A percentile compares a stretch with the other conserved stretches of the same genome.
Conservation (phyloP, 2,329 filamentous ascomycete species). For the Fusarium succisae region DNA sequence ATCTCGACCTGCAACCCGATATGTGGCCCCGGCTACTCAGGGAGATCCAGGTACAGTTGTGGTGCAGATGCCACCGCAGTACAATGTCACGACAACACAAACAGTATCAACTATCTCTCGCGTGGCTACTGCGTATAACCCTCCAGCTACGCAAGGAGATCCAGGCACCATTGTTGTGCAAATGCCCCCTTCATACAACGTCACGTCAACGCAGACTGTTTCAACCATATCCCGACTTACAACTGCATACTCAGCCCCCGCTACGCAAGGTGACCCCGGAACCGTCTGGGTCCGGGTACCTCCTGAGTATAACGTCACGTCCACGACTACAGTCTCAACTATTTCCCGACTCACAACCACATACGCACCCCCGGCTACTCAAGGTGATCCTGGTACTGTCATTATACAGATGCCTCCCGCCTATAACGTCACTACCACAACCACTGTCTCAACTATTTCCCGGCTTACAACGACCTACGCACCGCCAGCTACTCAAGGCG, state of each 20-base stretch:
- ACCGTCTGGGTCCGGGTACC: not conserved
- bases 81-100: conserved; percentile 7
- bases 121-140: not conserved
- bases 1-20: conserved; percentile 4
- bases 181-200: not conserved
- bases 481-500: not conserved
- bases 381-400: conserved; percentile 10
- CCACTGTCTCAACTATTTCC: not conserved
- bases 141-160: not conserved
- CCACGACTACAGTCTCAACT: not conserved
- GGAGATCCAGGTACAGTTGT: conserved; percentile 21
- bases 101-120: not conserved
- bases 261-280: conserved; percentile 3
- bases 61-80: conserved; percentile 2
- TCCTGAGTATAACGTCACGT: conserved; percentile 8
- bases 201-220: not conserved
- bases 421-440: conserved; percentile 10
- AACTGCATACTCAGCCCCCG: not conserved
- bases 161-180: conserved; percentile 5
- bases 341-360: not conserved
- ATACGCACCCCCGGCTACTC: not conserved
- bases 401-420: conserved; percentile 1
- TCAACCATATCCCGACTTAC: not conserved
- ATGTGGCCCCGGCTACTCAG: not conserved
- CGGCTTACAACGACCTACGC: not conserved